Evolutionary conservation across 1,139 yeast genomes (phyloP), one percentile per base, ranked within the genome.

Genomic region (Taphrina communis): DNA sequence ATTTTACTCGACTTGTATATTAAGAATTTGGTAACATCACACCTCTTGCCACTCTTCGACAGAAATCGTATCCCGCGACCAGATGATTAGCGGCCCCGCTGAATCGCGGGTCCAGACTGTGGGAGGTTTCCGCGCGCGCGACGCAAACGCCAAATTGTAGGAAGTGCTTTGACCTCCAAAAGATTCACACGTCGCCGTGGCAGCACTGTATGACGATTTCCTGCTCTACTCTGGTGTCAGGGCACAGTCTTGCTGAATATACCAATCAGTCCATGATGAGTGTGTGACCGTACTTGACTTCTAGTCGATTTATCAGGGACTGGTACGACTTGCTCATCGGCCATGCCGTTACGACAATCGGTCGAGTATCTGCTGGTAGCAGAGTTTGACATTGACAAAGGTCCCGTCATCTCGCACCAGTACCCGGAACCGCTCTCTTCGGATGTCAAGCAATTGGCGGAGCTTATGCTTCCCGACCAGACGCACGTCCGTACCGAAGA

Each of bases 391-490:
- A 82, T 86, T 65, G 88, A 86, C 74, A 82, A 84, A 72, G 90
- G 90, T 1, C 89, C 89, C 1, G 79, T 82, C 5, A 77, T 86
- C 58, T 75, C 81, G 61, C 83, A 82, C 74, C 87, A 83, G 73
- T 84, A 82, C 73, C 90, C 90, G 3, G 73, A 75, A 44, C 79
- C 79, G 31, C 76, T 84, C 17, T 85, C 85, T 1, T 86, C 86
- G 6, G 81, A 82, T 71, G 72, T 73, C 38, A 68, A 66, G n/a
- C 62, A 58, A n/a, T 65, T 71, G n/a, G 73, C 73, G 6, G 89
- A 86, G 75, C 79, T 86, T 62, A 85, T 86, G 87, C 78, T 86
- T 55, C 90, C 90, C 0, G 90, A 86, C 74, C 88, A 86, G 75
- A 84, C 85, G 60, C 89, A 86, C 75, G 83, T 82, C 69, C 76